phyloP scores from a whole-genome alignment of 192 early-diverging fungal species.

The Backusella macrospora region DNA sequence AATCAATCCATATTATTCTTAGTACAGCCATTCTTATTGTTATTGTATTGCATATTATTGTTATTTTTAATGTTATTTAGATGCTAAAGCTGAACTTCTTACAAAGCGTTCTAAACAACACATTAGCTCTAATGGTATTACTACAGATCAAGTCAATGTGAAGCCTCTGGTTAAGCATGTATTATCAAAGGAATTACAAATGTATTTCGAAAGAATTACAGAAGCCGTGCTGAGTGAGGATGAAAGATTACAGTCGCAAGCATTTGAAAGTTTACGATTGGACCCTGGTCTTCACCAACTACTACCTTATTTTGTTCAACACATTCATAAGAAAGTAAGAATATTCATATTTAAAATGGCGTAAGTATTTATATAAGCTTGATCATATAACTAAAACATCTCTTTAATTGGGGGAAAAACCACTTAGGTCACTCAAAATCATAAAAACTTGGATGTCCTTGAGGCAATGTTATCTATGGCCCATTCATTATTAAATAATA shows the following conservation, averaged over 20 bases:
- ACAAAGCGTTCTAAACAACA: slow-evolving; percentile 48
- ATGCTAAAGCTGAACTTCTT: slow-evolving; percentile 58
- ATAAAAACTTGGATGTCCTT: slow-evolving; percentile 71
- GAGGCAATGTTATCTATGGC: slow-evolving; percentile 81
- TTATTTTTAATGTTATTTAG: slow-evolving; percentile 18
- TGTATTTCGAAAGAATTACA: slow-evolving; percentile 93
- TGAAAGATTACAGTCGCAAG: slow-evolving; percentile 66
- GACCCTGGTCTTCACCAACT: slow-evolving; percentile 96
- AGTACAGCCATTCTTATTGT: not conserved
- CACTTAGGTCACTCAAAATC: slow-evolving; percentile 72
- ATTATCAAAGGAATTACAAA: slow-evolving; percentile 89
- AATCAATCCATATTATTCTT: not conserved
- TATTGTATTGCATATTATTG: too few species aligned
- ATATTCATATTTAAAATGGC: slow-evolving; percentile 30
- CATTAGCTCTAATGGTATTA: slow-evolving; percentile 23
- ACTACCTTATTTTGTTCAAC: slow-evolving; percentile 93
- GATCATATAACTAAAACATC: not conserved
- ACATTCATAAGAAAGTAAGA: slow-evolving; percentile 74
- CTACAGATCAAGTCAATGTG: slow-evolving; percentile 48
- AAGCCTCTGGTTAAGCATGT: slow-evolving; percentile 87
- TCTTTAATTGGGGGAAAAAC: not conserved
- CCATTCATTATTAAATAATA: slow-evolving; percentile 80
- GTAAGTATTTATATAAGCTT: slow-evolving; percentile 6
- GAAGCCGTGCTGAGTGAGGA: slow-evolving; percentile 73
- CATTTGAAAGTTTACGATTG: slow-evolving; percentile 78